Evolutionary conservation across 306 rosid genomes (phyloP).

Genomic region (Hippophae tibetana): DNA sequence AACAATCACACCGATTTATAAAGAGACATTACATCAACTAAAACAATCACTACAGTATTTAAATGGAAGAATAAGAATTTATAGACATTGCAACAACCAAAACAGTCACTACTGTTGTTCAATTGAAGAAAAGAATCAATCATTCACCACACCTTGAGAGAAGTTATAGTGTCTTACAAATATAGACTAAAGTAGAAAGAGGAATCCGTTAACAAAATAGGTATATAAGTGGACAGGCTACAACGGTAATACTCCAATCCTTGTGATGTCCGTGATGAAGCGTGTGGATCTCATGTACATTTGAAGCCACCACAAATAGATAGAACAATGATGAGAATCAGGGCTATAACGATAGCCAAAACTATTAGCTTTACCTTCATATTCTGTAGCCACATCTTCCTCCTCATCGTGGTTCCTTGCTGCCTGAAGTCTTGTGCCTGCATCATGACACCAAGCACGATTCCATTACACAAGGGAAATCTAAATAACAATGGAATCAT

Average conservation of each 20-base stretch:
- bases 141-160: constrained; percentile 17
- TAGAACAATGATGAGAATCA: constrained; percentile 69
- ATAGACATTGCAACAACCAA: neutral
- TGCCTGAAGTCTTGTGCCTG: constrained; percentile 92
- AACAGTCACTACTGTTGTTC: constrained; percentile 5
- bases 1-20: constrained; percentile 3
- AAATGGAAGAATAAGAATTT: neutral
- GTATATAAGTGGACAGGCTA: constrained; percentile 1
- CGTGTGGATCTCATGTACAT: constrained; percentile 34
- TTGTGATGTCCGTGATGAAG: constrained; percentile 6
- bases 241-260: constrained; percentile 5
- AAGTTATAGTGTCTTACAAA: constrained; percentile 39
- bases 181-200: constrained; percentile 13
- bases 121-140: constrained; percentile 6
- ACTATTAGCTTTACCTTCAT: constrained; percentile 86
- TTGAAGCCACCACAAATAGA: constrained; percentile 66
- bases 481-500: too few species aligned
- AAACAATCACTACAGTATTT: too few species aligned
- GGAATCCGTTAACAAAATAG: constrained; percentile 27
- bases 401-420: constrained; percentile 86
- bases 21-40: constrained; percentile 1
- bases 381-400: constrained; percentile 92
- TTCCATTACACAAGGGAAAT: neutral
- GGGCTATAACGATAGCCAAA: constrained; percentile 55
- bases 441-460: neutral